Percentiles rank a stretch among this genome's conserved stretches.
Conservation (phyloP, 2,329 filamentous ascomycete species). For the Chrysoporthe puriensis region DNA sequence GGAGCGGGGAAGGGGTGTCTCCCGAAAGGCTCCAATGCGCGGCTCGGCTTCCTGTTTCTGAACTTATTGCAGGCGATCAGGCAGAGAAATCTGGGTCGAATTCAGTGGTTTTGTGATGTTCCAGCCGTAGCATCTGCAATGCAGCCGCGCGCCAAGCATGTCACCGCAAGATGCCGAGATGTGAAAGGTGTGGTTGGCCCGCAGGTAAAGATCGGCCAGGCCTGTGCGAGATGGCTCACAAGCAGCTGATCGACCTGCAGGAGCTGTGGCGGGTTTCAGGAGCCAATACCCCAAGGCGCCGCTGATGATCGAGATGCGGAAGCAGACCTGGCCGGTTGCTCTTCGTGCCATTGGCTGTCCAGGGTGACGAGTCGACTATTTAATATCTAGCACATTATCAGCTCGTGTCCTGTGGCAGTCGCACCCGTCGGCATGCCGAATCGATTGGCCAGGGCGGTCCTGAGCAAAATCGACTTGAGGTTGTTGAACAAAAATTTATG, state of each 20-base stretch:
- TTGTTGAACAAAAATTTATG: background rate
- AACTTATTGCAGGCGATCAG: too few species aligned
- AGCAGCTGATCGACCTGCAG: background rate
- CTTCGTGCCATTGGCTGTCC: background rate
- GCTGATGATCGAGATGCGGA: background rate
- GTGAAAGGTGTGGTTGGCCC: background rate
- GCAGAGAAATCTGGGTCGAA: background rate
- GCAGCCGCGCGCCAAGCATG: background rate
- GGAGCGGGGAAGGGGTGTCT: too few species aligned
- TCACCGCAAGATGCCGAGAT: too few species aligned
- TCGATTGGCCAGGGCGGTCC: background rate
- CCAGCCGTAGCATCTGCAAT: background rate
- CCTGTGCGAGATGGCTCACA: background rate
- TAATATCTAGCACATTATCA: background rate
- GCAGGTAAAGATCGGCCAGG: background rate
- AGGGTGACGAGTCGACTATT: background rate
- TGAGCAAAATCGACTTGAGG: background rate
- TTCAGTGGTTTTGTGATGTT: background rate
- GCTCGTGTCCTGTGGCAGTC: background rate
- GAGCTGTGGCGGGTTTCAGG: constrained; percentile 6
- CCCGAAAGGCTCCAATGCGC: too few species aligned
- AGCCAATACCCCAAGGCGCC: background rate
- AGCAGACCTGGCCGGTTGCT: background rate
- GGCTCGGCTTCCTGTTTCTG: too few species aligned
- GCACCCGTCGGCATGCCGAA: background rate